These are phyloP conservation scores for Colletotrichum incanum DNA, from an alignment of 2,329 filamentous ascomycete species.

Conservation along the genomic window DNA sequence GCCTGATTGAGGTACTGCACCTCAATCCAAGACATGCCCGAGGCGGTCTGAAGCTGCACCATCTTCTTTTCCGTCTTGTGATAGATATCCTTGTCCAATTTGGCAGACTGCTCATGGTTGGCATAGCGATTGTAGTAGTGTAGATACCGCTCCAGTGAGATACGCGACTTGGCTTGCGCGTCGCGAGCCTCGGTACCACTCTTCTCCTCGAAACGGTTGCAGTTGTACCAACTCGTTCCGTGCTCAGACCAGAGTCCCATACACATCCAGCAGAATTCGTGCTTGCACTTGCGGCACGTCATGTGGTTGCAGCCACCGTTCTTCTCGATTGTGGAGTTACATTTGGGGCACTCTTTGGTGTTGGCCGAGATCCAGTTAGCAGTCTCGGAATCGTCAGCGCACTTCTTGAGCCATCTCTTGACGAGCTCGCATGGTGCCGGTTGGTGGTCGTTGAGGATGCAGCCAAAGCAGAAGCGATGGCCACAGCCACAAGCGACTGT, in stretches of 20 bases:
- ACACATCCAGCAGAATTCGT: constrained; percentile 99
- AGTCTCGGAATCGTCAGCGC: constrained; percentile 97
- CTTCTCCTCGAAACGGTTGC: constrained; percentile 97
- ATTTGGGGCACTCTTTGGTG: constrained; percentile 97
- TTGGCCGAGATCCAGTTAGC: constrained; percentile 99
- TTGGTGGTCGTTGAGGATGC: constrained; percentile 90
- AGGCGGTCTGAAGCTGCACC: constrained; percentile 93
- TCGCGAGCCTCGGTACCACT: constrained; percentile 91
- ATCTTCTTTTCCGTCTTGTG: constrained; percentile 99
- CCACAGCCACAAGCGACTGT: constrained; percentile 90
- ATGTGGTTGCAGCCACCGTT: constrained; percentile 99
- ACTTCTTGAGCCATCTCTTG: constrained; percentile 98
- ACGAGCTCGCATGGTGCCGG: constrained; percentile 93
- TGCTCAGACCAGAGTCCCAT: constrained; percentile 99
- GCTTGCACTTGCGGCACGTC: constrained; percentile 95
- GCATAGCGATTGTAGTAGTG: constrained; percentile 99
- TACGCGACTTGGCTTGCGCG: constrained; percentile 90
- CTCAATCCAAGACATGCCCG: constrained; percentile 98
- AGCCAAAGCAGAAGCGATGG: constrained; percentile 95
- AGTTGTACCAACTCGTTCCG: constrained; percentile 99
- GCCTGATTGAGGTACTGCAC: constrained; percentile 97
- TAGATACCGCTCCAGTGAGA: constrained; percentile 94
- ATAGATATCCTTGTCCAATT: constrained; percentile 95
- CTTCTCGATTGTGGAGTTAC: constrained; percentile 98
- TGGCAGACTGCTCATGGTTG: constrained; percentile 98